Evolutionary conservation across 441 rosid species (phyloP).

Genomic region (Sinapis alba): DNA sequence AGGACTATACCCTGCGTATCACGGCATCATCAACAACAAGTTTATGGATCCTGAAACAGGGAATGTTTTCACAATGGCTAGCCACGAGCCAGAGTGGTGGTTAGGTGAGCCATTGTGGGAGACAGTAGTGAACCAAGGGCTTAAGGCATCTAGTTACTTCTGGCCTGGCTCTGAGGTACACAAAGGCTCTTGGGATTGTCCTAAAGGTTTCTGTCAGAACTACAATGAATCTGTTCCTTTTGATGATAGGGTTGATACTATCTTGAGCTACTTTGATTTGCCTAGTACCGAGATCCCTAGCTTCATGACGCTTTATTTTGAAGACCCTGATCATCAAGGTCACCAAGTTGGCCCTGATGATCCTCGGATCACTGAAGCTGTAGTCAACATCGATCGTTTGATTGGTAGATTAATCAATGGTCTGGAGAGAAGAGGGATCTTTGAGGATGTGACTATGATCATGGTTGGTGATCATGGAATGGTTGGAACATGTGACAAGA

Average conservation of each 20-base stretch:
- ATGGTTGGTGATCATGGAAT: slow-evolving; percentile 98
- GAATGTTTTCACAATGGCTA: slow-evolving; percentile 60
- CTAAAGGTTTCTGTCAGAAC: slow-evolving; percentile 52
- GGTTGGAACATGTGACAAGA: slow-evolving; percentile 94
- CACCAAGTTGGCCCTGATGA: slow-evolving; percentile 94
- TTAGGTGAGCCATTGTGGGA: slow-evolving; percentile 97
- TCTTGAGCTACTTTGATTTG: slow-evolving; percentile 80
- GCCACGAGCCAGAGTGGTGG: slow-evolving; percentile 96
- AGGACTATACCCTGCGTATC: slow-evolving; percentile 86
- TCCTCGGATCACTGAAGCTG: slow-evolving; percentile 81
- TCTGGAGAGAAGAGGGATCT: slow-evolving; percentile 74
- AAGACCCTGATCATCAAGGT: slow-evolving; percentile 98
- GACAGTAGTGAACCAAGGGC: slow-evolving; percentile 79
- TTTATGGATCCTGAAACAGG: slow-evolving; percentile 71
- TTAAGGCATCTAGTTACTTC: slow-evolving; percentile 78
- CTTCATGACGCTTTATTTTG: slow-evolving; percentile 86
- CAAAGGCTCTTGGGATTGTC: slow-evolving; percentile 88
- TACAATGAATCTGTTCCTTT: slow-evolving; percentile 83
- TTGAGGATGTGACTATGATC: slow-evolving; percentile 81
- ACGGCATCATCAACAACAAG: slow-evolving; percentile 73
- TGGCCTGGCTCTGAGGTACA: slow-evolving; percentile 99
- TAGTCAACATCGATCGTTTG: slow-evolving; percentile 66
- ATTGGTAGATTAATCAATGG: slow-evolving; percentile 86
- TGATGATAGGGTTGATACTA: slow-evolving; percentile 83
- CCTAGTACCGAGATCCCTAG: slow-evolving; percentile 68